Conservation (phyloP, 2,329 filamentous ascomycete species). For the Clarireedia hainanense region DNA sequence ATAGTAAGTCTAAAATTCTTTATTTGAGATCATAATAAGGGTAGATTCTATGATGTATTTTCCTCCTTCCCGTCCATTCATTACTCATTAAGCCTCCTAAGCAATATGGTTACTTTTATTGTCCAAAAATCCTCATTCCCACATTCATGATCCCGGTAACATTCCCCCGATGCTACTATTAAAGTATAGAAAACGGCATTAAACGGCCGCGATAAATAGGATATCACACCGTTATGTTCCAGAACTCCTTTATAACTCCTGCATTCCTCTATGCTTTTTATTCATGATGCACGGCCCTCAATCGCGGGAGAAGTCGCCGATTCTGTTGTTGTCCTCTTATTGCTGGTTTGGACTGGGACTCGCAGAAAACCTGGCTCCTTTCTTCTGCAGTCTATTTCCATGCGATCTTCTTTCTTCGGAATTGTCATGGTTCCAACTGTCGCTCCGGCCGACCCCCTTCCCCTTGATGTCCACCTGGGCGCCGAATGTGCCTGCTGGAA, state of each 20-base stretch:
- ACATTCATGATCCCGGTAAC: too few species aligned
- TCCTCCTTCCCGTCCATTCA: background rate
- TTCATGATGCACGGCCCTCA: background rate
- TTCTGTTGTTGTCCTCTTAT: background rate
- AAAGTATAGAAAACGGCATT: too few species aligned
- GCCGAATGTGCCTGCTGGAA: constrained; percentile 34
- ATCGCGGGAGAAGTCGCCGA: background rate
- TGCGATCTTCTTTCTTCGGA: constrained; percentile 16
- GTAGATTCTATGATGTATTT: background rate
- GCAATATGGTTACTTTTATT: constrained; percentile 1
- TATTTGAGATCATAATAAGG: too few species aligned
- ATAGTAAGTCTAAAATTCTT: background rate
- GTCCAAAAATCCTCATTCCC: too few species aligned
- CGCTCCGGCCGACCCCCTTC: constrained; percentile 9
- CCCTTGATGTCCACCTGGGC: constrained; percentile 13
- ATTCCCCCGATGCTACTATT: too few species aligned
- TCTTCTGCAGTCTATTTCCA: constrained; percentile 6
- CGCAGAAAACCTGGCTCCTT: background rate
- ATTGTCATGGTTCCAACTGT: constrained; percentile 13
- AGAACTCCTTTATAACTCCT: background rate
- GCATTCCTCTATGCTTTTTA: background rate
- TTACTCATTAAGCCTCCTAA: constrained; percentile 3
- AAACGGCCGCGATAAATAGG: too few species aligned
- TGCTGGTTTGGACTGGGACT: background rate
- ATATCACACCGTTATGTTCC: too few species aligned